Evolutionary conservation across 1,284 basidiomycete genomes (phyloP).

Genomic region (Naganishia sp.): DNA sequence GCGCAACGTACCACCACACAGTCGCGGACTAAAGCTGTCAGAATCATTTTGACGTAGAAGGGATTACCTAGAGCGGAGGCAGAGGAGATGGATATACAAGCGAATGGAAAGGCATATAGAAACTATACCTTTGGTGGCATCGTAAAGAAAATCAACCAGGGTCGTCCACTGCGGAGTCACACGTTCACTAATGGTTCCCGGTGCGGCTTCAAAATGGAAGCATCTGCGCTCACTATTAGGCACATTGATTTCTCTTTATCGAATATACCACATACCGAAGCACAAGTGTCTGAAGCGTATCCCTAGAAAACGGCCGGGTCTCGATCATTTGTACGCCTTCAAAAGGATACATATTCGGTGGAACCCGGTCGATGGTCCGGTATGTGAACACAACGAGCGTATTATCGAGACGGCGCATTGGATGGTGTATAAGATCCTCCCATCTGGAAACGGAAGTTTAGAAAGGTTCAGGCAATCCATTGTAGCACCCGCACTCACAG

Average conservation of each 20-base stretch:
- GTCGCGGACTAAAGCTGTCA: constrained; percentile 22
- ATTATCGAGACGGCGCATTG: constrained; percentile 34
- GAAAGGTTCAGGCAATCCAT: neutral
- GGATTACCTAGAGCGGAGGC: constrained; percentile 23
- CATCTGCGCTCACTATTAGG: constrained; percentile 1
- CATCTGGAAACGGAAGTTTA: constrained; percentile 31
- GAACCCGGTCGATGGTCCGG: constrained; percentile 33
- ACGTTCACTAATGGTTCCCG: constrained; percentile 11
- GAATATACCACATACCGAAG: constrained; percentile 4
- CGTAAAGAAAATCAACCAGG: constrained; percentile 12
- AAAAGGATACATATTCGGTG: constrained; percentile 21
- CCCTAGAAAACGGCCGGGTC: constrained; percentile 10
- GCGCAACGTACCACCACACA: constrained; percentile 20
- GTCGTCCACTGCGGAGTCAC: constrained; percentile 20
- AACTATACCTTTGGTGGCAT: constrained; percentile 21
- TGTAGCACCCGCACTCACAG: constrained; percentile 1
- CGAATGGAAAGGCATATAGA: neutral
- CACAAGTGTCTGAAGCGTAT: constrained; percentile 17
- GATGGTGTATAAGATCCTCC: constrained; percentile 27
- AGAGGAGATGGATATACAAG: neutral
- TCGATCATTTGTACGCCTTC: neutral
- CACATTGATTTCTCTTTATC: neutral
- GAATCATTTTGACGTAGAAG: constrained; percentile 26
- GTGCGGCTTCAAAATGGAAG: constrained; percentile 23
- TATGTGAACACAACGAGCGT: constrained; percentile 42